Evolutionary conservation across 1,284 basidiomycete species (phyloP).

Genomic region (Puccinia horiana): DNA sequence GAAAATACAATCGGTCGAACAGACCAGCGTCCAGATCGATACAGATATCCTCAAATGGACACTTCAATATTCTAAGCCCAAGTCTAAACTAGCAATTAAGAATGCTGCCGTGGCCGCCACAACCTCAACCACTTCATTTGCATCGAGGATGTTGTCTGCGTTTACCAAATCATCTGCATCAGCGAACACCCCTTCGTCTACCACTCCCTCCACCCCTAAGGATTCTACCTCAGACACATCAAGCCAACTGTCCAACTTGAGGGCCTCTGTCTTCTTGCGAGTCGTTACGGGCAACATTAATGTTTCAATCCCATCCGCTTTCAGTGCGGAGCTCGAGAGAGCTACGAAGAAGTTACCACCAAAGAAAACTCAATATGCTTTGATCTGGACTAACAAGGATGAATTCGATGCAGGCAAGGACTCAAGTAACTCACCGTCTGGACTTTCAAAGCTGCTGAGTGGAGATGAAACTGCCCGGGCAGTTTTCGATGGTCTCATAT

Average conservation of each 20-base stretch:
- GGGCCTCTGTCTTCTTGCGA: conserved; percentile 72
- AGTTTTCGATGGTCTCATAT: conserved; percentile 59
- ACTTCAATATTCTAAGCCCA: conserved; percentile 55
- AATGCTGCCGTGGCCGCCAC: conserved; percentile 58
- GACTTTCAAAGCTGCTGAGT: conserved; percentile 52
- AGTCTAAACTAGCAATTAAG: conserved; percentile 52
- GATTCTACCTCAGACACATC: conserved; percentile 24
- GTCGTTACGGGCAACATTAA: conserved; percentile 80
- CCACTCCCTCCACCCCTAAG: conserved; percentile 48
- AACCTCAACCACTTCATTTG: conserved; percentile 68
- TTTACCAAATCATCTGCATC: conserved; percentile 57
- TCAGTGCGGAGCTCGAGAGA: conserved; percentile 76
- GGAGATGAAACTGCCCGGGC: conserved; percentile 59
- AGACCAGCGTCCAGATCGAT: conserved; percentile 55
- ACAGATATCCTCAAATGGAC: conserved; percentile 58
- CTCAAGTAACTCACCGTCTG: conserved; percentile 68
- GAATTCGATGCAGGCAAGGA: conserved; percentile 70
- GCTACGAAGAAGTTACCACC: conserved; percentile 96
- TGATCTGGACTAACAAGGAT: conserved; percentile 89
- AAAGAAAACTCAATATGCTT: conserved; percentile 71
- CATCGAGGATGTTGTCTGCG: conserved; percentile 70
- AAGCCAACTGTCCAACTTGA: conserved; percentile 62
- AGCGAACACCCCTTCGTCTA: conserved; percentile 54
- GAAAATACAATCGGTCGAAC: conserved; percentile 68
- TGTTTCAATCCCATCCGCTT: conserved; percentile 72